Conservation (phyloP, 176 grass and related monocot species). For the Juncus effusus region DNA sequence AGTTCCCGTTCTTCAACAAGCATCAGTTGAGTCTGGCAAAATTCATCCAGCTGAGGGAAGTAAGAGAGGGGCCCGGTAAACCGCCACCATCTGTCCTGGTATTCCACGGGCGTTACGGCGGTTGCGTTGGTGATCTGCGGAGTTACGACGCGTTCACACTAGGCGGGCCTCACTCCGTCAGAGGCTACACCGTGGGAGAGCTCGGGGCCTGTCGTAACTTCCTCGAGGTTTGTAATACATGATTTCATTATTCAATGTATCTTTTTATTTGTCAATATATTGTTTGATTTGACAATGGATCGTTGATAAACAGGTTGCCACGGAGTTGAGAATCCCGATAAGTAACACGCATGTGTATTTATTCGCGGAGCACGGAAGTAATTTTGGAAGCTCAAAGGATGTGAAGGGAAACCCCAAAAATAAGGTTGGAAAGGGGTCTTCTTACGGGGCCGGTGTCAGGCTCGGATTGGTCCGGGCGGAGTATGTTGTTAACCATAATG, state of each 20-base stretch:
- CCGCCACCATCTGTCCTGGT: conserved; percentile 77
- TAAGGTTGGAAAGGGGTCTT: conserved; percentile 72
- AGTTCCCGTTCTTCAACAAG: conserved; percentile 89
- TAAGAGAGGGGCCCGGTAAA: conserved; percentile 67
- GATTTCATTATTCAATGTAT: too few relatives aligned
- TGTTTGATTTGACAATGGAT: neutral
- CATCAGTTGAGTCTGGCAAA: conserved; percentile 78
- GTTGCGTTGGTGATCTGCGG: conserved; percentile 84
- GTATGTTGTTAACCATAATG: conserved; percentile 89
- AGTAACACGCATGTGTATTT: conserved; percentile 73
- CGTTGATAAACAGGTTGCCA: conserved; percentile 47
- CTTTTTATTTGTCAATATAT: neutral
- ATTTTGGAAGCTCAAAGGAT: conserved; percentile 92
- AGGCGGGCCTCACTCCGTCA: conserved; percentile 88
- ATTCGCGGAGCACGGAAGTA: conserved; percentile 85
- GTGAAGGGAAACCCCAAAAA: conserved; percentile 90
- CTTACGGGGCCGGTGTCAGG: conserved; percentile 80
- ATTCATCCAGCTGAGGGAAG: conserved; percentile 87
- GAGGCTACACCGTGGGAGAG: conserved; percentile 84
- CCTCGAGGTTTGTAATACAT: conserved; percentile 55
- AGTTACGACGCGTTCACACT: conserved; percentile 95
- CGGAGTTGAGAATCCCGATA: conserved; percentile 74
- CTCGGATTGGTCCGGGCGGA: conserved; percentile 91
- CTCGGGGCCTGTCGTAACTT: conserved; percentile 87
- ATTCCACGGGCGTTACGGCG: conserved; percentile 87